Evolutionary conservation across 2,329 filamentous ascomycete species (phyloP).

Genomic region (Zelopaecilomyces penicillatus): DNA sequence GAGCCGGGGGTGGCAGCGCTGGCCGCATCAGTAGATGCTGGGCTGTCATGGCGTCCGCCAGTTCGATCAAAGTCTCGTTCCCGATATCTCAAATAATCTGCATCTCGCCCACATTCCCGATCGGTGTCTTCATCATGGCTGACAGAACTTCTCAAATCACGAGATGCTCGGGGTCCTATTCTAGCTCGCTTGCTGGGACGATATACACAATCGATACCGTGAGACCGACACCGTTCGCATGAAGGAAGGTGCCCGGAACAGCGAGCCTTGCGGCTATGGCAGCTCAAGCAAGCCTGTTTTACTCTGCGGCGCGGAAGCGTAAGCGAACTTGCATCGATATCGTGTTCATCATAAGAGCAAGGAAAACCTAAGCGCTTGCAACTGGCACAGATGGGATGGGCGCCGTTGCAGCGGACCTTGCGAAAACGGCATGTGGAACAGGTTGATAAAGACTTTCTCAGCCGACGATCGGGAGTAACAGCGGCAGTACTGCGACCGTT

Average conservation of each 20-base stretch:
- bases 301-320: conserved; percentile 45
- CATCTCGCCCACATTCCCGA: conserved; percentile 6
- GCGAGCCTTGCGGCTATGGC: conserved; percentile 49
- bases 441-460: conserved; percentile 38
- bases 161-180: conserved; percentile 14
- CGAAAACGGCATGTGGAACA: conserved; percentile 46
- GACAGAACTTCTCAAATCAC: conserved; percentile 20
- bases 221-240: conserved; percentile 41
- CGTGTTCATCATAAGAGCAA: conserved; percentile 47
- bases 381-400: conserved; percentile 46
- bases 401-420: conserved; percentile 51
- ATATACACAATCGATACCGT: conserved; percentile 49
- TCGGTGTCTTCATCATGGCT: conserved; percentile 26
- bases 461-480: conserved; percentile 23
- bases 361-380: conserved; percentile 50
- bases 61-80: conserved; percentile 9
- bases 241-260: conserved; percentile 50
- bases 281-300: conserved; percentile 48
- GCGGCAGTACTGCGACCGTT: neutral
- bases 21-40: conserved; percentile 25
- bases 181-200: conserved; percentile 36
- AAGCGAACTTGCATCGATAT: conserved; percentile 32
- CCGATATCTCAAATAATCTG: conserved; percentile 1
- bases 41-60: conserved; percentile 26
- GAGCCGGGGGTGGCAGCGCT: conserved; percentile 25